Evolutionary conservation across 805 yeast species (phyloP).

Genomic region (Kodamaea leandrae): DNA sequence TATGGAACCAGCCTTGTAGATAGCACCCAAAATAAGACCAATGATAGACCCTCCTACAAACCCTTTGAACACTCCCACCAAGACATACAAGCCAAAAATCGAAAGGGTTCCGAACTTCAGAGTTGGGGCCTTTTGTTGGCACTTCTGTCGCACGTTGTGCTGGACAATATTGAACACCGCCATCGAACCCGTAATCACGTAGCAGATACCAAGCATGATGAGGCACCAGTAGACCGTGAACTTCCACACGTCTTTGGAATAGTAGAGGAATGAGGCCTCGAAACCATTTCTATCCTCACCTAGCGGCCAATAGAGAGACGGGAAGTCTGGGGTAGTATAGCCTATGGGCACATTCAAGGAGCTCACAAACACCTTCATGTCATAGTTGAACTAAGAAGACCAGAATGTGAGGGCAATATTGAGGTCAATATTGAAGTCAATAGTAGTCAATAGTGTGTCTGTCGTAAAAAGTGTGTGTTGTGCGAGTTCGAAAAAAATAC

Average conservation of each 20-base stretch:
- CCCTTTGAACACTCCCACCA: slow-evolving; percentile 62
- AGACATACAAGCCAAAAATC: slow-evolving; percentile 46
- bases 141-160: slow-evolving; percentile 18
- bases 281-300: slow-evolving; percentile 37
- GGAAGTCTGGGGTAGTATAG: slow-evolving; percentile 74
- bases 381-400: no score
- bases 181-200: slow-evolving; percentile 59
- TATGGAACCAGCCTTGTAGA: slow-evolving; percentile 76
- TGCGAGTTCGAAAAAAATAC: slow-evolving; percentile 1
- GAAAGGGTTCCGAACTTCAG: slow-evolving; percentile 30
- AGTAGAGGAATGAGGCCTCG: slow-evolving; percentile 59
- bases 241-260: slow-evolving; percentile 70
- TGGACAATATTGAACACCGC: slow-evolving; percentile 40
- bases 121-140: slow-evolving; percentile 3
- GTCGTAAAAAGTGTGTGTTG: not conserved
- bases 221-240: slow-evolving; percentile 83
- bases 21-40: slow-evolving; percentile 71
- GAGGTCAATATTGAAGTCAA: no score
- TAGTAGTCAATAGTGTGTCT: not conserved
- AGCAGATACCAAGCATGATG: slow-evolving; percentile 61
- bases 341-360: slow-evolving; percentile 71
- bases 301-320: slow-evolving; percentile 75
- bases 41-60: slow-evolving; percentile 70
- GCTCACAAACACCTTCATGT: slow-evolving; percentile 33
- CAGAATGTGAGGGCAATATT: no score